Evolutionary conservation across 192 early-diverging fungal genomes (phyloP), one percentile per base, ranked within the genome.

Genomic region (Obelidium mucronatum): DNA sequence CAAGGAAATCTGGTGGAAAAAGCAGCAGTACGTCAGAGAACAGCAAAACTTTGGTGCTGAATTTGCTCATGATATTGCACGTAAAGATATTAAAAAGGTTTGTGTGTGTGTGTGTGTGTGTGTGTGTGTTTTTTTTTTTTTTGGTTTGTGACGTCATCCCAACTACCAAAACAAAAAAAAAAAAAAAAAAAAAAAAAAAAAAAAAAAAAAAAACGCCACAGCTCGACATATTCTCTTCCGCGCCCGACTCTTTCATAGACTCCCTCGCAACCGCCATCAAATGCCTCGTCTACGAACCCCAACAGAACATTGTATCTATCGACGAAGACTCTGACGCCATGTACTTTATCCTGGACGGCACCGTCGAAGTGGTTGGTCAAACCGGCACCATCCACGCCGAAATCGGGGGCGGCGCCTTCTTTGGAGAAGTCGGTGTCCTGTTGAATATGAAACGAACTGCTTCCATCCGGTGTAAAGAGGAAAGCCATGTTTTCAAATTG

Each of bases 381-480:
- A 63, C 69, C 5, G 76, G 75, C 5, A 44, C 40, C 13, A 76
- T 87, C 2, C 86, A 87, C 74, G 86, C 86, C n/a, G 86, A 87
- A 70, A 76, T 87, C 30, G 26, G 42, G 2, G 60, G 55, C 15
- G 86, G 82, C 33, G 36, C 78, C 13, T 86, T 87, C 63, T 88
- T 89, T 76, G 88, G 88, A 3, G 88, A 89, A 70, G 79, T 87
- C 35, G 88, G 86, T 13, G 55, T 88, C 52, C 54, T 87, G 33
- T 58, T 84, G 40, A 79, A 86, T 40, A 82, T 87, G 35, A 77
- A 79, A 56, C 65, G 86, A 55, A 86, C 82, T 19, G 84, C 86
- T 3, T 73, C 69, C 31, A 82, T 87, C 48, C 22, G 78, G 42
- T 79, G 83, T 15, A 84, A 87, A 72, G 83, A 84, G 40, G 69